Evolutionary conservation across 257 asterid genomes (phyloP).

Genomic region (Nemophila menziesii): DNA sequence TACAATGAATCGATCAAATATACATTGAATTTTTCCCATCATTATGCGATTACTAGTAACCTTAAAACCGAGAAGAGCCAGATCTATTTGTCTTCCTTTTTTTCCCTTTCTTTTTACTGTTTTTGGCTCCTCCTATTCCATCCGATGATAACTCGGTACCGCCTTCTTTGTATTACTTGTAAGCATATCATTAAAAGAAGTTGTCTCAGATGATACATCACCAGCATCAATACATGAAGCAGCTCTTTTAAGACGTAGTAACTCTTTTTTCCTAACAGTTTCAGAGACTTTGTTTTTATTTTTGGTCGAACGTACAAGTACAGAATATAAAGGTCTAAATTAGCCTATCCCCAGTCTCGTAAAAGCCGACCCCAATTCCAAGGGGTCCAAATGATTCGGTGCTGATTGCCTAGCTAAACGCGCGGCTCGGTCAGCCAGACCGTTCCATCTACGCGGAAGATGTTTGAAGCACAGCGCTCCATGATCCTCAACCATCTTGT

Average conservation of each 20-base stretch:
- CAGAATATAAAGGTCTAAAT: no score
- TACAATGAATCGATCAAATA: no score
- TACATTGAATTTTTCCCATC: conserved; percentile 96
- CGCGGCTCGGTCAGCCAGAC: no score
- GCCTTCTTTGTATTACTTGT: conserved; percentile 65
- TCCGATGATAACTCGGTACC: conserved; percentile 31
- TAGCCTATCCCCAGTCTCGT: no score
- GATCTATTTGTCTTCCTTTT: conserved; percentile 96
- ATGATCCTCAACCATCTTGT: no score
- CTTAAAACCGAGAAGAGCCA: conserved; percentile 96
- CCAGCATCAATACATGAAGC: conserved; percentile 70
- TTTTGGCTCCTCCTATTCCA: conserved; percentile 33
- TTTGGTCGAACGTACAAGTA: no score
- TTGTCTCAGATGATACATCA: conserved; percentile 54
- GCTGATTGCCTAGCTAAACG: no score
- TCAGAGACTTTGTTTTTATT: no score
- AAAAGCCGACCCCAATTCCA: no score
- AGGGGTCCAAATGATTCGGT: no score
- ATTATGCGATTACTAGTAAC: conserved; percentile 91
- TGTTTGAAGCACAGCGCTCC: no score
- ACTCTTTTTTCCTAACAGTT: conserved; percentile 53
- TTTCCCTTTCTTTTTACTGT: conserved; percentile 88
- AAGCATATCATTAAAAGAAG: conserved; percentile 95
- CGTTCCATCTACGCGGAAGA: no score
- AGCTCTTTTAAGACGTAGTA: conserved; percentile 49